Evolutionary conservation across 306 rosid genomes (phyloP), one percentile per base, ranked within the genome.

Genomic region (Dryas alaskensis): DNA sequence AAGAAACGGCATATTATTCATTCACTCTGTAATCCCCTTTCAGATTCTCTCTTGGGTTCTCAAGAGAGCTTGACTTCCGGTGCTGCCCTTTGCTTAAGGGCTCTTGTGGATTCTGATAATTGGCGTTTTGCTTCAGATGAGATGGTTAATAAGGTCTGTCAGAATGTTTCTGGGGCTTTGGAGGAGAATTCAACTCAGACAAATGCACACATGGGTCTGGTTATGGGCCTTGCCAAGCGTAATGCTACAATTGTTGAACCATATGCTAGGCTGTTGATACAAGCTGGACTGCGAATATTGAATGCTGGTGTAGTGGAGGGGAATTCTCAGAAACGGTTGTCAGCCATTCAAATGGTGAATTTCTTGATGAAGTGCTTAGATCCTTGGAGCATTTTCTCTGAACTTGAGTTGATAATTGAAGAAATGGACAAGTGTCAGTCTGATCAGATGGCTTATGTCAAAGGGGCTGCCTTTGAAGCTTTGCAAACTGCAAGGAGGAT

Each of bases 91-190:
- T 94, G 95, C 81, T 79, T 94, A 78, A 94, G 74, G 71, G 91
- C 97, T 10, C 92, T 94, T 42, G 92, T 89, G 63, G 94, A 91
- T 76, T 86, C 98, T 0, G 98, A 94, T 76, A 94, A 91, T 69
- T 91, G 98, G 98, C 87, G 96, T 53, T 94, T 88, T 47, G 91
- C 94, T 65, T 88, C 97, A 0, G 85, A 87, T 75, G 98, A 94
- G 73, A 87, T 89, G 90, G 92, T 89, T 43, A 91, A 88, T 61
- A 87, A 82, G 78, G 96, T 91, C 60, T 94, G 98, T 77, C 98
- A 87, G 73, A 89, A 85, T 79, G 95, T 88, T 40, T 86, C 95
- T 64, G 97, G 78, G 48, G 96, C 97, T 1, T 73, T 94, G 54
- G 94, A 88, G 68, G 91, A 87, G 80, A 86, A 88, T 45, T 81